A percentile compares a stretch with the other conserved stretches of the same genome.
phyloP scores from a whole-genome alignment of 1,284 basidiomycete species.

The Rhodotorula mucilaginosa region DNA sequence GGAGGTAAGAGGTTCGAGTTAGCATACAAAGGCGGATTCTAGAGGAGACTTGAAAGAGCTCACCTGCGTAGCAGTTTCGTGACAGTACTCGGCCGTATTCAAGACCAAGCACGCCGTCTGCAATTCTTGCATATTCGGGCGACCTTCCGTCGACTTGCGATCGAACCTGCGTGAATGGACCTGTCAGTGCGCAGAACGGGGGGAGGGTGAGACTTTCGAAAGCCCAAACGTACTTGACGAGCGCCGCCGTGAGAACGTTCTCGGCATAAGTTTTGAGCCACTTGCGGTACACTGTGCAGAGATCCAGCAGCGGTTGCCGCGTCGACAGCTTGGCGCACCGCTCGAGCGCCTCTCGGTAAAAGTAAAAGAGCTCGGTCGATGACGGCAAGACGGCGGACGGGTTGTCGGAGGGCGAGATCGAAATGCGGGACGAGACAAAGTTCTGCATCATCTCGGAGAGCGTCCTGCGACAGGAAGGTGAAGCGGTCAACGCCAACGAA shows the following conservation, averaged over 20 bases:
- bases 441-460: conserved; percentile 76
- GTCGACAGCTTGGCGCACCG: conserved; percentile 74
- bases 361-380: conserved; percentile 95
- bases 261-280: conserved; percentile 91
- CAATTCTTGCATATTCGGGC: conserved; percentile 69
- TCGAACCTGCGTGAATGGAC: conserved; percentile 44
- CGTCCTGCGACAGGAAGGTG: conserved; percentile 54
- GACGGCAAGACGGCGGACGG: conserved; percentile 76
- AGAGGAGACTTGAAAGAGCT: conserved; percentile 18
- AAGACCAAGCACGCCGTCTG: conserved; percentile 80
- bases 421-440: conserved; percentile 64
- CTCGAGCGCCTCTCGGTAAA: conserved; percentile 92
- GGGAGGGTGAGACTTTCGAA: background rate
- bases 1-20: too few species aligned
- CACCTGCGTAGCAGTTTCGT: conserved; percentile 82
- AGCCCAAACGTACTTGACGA: conserved; percentile 14
- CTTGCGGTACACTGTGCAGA: conserved; percentile 78
- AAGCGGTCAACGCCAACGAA: background rate
- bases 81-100: conserved; percentile 98
- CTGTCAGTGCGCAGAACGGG: background rate
- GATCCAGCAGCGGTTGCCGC: conserved; percentile 71
- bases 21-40: too few species aligned
- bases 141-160: conserved; percentile 70
- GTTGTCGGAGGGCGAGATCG: conserved; percentile 60
- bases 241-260: conserved; percentile 53